Evolutionary conservation across 2,329 filamentous ascomycete genomes (phyloP).

Genomic region (Trematosphaeria pertusa): DNA sequence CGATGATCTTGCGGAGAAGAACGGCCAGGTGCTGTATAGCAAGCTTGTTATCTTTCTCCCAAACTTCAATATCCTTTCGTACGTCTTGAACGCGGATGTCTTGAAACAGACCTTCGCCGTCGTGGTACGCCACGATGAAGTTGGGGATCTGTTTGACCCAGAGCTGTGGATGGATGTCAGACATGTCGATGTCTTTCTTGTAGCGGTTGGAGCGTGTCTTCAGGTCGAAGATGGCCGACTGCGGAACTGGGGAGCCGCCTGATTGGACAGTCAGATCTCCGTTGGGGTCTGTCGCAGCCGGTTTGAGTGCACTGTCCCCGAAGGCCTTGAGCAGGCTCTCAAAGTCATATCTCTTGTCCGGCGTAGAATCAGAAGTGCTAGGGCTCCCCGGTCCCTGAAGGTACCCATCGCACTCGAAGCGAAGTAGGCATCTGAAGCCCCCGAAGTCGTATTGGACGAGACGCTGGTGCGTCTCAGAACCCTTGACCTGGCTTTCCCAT

Average conservation of each 20-base stretch:
- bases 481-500: conserved; percentile 63
- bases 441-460: conserved; percentile 66
- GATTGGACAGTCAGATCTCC: conserved; percentile 23
- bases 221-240: conserved; percentile 58
- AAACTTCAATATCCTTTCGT: conserved; percentile 45
- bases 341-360: neutral
- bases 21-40: conserved; percentile 33
- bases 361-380: neutral
- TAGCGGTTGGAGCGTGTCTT: conserved; percentile 56
- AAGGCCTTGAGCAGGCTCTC: conserved; percentile 22
- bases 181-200: conserved; percentile 43
- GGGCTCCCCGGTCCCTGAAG: conserved; percentile 23
- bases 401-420: conserved; percentile 68
- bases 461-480: conserved; percentile 68
- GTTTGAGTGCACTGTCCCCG: conserved; percentile 13
- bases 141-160: conserved; percentile 61
- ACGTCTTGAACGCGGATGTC: conserved; percentile 51
- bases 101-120: conserved; percentile 50
- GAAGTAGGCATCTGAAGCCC: conserved; percentile 58
- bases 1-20: conserved; percentile 42
- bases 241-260: conserved; percentile 42
- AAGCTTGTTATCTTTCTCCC: conserved; percentile 51
- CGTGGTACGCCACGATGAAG: conserved; percentile 61
- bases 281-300: too few relatives aligned
- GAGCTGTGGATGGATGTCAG: conserved; percentile 53